Base-by-base conservation (phyloP, 73 alveolate species). In the Paramecium biaurelia region DNA sequence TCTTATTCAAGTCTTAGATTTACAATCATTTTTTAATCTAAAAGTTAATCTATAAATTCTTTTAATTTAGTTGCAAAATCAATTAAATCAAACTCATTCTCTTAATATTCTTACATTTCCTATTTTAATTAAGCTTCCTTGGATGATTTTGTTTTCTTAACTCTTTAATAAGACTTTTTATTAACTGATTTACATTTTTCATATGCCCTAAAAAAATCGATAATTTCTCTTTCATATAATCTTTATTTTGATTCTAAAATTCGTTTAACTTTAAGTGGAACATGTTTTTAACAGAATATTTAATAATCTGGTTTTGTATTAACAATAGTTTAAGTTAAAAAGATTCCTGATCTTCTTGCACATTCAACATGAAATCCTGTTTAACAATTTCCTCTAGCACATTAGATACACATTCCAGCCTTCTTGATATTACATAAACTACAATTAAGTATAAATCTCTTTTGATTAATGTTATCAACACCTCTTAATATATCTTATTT, bases 271-370 rank as follows among this genome's bases (percentile, higher is more conserved):
- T 89, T 89, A 26, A 89, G 41, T 11, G 94, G 94, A 14, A 82
- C 84, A 21, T 89, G 94, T 21, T 63, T 67, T 70, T 68, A 43
- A 24, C 94, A 89, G 32, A 41, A 89, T 18, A 89, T 45, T 23
- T 70, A 70, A 58, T 89, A 82, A 70, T 76, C 87, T 14, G 84
- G 68, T 70, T 89, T 89, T 11, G 41, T 43, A 42, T 70, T 82
- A 9, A 42, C 20, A 43, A 35, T 59, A 9, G 84, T 70, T 28
- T 57, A 35, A 32, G 85, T 82, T 14, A 89, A 57, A 45, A 82
- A 89, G 37, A 89, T 76, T 21, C 90, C 90, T n/a, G 90, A 63
- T 28, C 94, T 38, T 45, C 94, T 89, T 5, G 94, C 94, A 70
- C 94, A 89, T 43, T 89, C 94, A 3, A 82, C 85, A 68, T 89